These are phyloP conservation scores for Talaromyces trachyspermus DNA, from an alignment of 495 filamentous ascomycete species.

Conservation along the genomic window DNA sequence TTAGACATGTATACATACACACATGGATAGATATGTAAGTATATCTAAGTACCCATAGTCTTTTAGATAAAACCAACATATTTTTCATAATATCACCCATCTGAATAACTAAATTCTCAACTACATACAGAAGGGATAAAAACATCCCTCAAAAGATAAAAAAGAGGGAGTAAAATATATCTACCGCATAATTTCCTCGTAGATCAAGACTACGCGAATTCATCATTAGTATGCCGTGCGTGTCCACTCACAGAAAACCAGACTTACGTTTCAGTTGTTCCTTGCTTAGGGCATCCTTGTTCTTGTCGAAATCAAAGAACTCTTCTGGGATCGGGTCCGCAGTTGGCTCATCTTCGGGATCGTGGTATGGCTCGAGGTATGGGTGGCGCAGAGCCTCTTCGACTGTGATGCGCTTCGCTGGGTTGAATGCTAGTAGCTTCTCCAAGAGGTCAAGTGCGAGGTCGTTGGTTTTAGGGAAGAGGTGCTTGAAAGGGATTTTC, in stretches of 20 bases:
- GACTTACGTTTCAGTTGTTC: slow-evolving; percentile 87
- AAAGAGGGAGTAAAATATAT: slow-evolving; percentile 5
- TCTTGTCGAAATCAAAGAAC: slow-evolving; percentile 99
- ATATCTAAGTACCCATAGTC: no score
- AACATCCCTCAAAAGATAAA: background rate
- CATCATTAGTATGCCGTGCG: slow-evolving; percentile 1
- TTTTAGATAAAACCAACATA: no score
- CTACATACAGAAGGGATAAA: no score
- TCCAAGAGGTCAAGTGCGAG: slow-evolving; percentile 90
- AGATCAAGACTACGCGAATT: slow-evolving; percentile 69
- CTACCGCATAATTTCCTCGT: slow-evolving; percentile 98
- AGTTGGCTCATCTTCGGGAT: slow-evolving; percentile 97
- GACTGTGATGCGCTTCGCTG: slow-evolving; percentile 95
- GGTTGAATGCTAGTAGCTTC: slow-evolving; percentile 95
- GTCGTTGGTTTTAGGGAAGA: slow-evolving; percentile 97
- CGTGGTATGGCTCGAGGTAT: slow-evolving; percentile 97
- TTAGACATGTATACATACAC: no score
- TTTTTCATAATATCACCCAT: no score
- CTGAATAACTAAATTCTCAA: no score
- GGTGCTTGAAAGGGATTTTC: slow-evolving; percentile 94
- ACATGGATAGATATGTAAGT: no score
- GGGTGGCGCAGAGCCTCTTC: slow-evolving; percentile 96
- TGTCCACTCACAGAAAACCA: slow-evolving; percentile 6
- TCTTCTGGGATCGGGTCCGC: slow-evolving; percentile 94
- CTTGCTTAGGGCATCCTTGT: slow-evolving; percentile 97